phyloP scores from a whole-genome alignment of 2,329 filamentous ascomycete species.

The Xenosphaeropsis pyriputrescens region DNA sequence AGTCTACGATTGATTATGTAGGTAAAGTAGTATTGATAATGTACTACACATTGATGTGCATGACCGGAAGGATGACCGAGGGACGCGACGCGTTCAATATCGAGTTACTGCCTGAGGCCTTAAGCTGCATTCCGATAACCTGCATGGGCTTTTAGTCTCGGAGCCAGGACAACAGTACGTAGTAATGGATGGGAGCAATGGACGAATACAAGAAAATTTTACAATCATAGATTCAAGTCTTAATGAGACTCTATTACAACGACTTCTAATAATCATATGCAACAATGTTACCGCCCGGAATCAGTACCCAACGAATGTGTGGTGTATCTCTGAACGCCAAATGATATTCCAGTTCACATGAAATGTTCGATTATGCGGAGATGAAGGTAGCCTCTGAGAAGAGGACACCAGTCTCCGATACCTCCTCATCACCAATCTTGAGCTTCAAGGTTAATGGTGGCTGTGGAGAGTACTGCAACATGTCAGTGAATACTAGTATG shows the following conservation, averaged over 20 bases:
- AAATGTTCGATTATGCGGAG: conserved; percentile 29
- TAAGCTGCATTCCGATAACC: no score
- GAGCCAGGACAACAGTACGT: no score
- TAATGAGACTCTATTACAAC: conserved; percentile 6
- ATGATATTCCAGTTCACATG: conserved; percentile 6
- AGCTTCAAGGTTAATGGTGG: conserved; percentile 61
- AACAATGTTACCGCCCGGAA: not conserved
- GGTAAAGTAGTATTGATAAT: no score
- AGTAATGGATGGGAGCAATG: no score
- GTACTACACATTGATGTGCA: no score
- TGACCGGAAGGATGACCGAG: no score
- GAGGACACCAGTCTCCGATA: conserved; percentile 61
- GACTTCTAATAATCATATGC: not conserved
- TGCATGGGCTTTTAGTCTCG: no score
- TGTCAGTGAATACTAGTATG: conserved; percentile 10
- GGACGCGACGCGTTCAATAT: no score
- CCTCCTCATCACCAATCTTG: conserved; percentile 69
- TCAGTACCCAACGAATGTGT: conserved; percentile 14
- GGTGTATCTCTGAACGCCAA: conserved; percentile 12
- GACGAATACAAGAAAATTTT: no score
- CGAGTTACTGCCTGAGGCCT: no score
- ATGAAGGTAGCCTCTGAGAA: conserved; percentile 97
- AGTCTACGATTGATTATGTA: no score
- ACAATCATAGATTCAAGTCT: conserved; percentile 4
- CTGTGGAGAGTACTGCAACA: conserved; percentile 50